Evolutionary conservation across 305 asterid genomes (phyloP), one percentile per base, ranked within the genome.

Genomic region (Solanum hybrid): DNA sequence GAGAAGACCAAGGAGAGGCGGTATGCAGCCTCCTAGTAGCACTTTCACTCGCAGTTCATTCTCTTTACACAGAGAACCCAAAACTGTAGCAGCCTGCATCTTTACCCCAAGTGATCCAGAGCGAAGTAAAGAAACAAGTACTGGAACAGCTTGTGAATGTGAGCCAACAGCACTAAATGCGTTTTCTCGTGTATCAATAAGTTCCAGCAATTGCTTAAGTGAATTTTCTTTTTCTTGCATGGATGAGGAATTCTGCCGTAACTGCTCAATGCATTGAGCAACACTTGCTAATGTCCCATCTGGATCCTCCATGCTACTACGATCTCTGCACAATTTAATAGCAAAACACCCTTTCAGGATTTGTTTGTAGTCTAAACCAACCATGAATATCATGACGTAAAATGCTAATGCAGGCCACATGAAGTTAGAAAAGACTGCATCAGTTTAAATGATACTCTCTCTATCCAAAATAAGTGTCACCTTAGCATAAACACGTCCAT

Each of bases 91-190:
- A 86, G 99, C 97, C 92, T 95, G 98, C 92, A 97, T 95, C 95
- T 98, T 98, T 89, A 97, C 94, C 89, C 96, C 98, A 51, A 96
- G 95, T 78, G 98, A 94, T 89, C 99, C 99, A 40, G 95, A 95
- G 69, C 95, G 93, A 81, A 98, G 97, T 90, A 98, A 98, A 83
- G 99, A 98, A 36, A 98, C 99, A 14, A 98, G 99, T 64, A 98
- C 99, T 7, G 99, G 99, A 92, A 98, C 99, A 84, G 99, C 99
- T 92, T 98, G 99, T 86, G 99, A 98, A 94, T 98, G 99, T 88
- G 99, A 98, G 86, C 98, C 99, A 90, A 98, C 99, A 87, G 99
- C 99, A 91, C 99, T 94, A 83, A 97, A 98, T 91, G 99, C 99
- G 92, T 94, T 96, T 89, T 94, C 98, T 57, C 98, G 95, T 33